Evolutionary conservation across 2,329 filamentous ascomycete genomes (phyloP).

Genomic region (Xylaria sp.): DNA sequence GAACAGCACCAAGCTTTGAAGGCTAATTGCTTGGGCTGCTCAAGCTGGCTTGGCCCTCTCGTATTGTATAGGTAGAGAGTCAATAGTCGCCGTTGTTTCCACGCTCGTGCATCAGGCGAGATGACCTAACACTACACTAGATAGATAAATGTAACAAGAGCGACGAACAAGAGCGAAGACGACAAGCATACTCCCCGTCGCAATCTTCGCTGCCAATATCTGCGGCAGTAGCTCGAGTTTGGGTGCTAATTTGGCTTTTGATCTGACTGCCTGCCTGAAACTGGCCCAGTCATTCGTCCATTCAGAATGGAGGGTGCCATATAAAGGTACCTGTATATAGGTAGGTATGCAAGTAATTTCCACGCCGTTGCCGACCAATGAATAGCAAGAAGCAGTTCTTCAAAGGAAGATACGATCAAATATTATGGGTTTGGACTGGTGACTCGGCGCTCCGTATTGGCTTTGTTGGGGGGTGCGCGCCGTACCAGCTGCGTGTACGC

Average conservation of each 20-base stretch:
- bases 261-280: constrained; percentile 6
- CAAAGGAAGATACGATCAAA: neutral
- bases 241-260: constrained; percentile 6
- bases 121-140: neutral
- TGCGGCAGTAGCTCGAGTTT: neutral
- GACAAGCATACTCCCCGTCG: constrained; percentile 11
- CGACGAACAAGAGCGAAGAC: constrained; percentile 10
- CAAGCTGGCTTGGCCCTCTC: neutral
- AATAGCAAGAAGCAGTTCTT: neutral
- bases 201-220: neutral
- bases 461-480: neutral
- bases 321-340: neutral
- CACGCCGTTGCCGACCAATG: neutral
- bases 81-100: neutral
- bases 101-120: neutral
- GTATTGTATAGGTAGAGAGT: neutral
- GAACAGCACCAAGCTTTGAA: neutral
- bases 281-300: constrained; percentile 10
- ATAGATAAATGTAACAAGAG: constrained; percentile 1
- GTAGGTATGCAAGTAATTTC: neutral
- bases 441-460: neutral
- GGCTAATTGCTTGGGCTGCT: neutral
- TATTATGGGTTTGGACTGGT: neutral
- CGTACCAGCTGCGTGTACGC: neutral
- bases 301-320: neutral